These are phyloP conservation scores for Betula pendula DNA, from an alignment of 306 rosid species.

Conservation along the genomic window DNA sequence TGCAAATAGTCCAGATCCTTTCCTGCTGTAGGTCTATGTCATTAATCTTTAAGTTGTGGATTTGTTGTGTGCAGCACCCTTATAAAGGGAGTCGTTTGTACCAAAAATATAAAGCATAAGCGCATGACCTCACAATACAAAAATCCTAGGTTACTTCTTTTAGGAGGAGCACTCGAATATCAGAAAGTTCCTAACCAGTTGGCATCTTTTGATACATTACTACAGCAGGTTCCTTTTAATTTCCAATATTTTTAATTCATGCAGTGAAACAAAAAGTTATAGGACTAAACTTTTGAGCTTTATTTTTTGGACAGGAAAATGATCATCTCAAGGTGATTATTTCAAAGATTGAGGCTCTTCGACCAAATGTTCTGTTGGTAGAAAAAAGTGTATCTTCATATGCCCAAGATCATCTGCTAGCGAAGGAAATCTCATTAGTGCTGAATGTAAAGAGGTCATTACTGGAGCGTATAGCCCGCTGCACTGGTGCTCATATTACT, in stretches of 20 bases:
- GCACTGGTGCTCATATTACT: conserved; percentile 80
- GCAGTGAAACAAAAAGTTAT: background rate
- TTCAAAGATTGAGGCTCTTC: conserved; percentile 83
- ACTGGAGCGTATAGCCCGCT: conserved; percentile 86
- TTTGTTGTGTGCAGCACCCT: conserved; percentile 61
- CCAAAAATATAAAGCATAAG: conserved; percentile 95
- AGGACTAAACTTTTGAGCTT: conserved; percentile 22
- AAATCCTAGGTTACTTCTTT: conserved; percentile 69
- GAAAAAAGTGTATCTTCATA: conserved; percentile 87
- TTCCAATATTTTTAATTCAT: conserved; percentile 1
- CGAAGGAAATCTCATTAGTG: conserved; percentile 91
- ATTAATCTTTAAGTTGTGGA: conserved; percentile 23
- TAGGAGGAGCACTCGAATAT: conserved; percentile 91
- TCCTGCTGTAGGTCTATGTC: background rate
- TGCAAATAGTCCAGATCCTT: background rate
- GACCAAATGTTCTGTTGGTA: conserved; percentile 93
- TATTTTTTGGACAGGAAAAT: conserved; percentile 67
- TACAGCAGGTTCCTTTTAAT: conserved; percentile 75
- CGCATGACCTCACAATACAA: conserved; percentile 96
- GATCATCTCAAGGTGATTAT: conserved; percentile 78
- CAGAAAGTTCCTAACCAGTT: conserved; percentile 89
- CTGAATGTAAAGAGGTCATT: conserved; percentile 91
- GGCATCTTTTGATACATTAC: conserved; percentile 79
- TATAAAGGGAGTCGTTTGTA: conserved; percentile 88
- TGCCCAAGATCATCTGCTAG: conserved; percentile 77